These are phyloP conservation scores for Sporothrix phasma DNA, from an alignment of 2,329 filamentous ascomycete species.

Conservation along the genomic window DNA sequence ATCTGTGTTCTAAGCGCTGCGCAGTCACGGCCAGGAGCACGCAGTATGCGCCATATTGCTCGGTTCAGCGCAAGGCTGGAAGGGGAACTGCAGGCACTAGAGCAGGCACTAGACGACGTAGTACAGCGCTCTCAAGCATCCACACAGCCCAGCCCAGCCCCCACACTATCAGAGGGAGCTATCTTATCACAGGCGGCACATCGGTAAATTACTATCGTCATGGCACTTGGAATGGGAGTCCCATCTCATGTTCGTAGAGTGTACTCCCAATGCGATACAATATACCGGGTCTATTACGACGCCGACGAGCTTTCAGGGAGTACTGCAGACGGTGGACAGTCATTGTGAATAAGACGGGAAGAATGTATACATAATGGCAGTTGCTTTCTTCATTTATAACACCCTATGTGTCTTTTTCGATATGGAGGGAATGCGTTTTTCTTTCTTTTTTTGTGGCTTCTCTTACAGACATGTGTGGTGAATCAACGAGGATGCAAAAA, in stretches of 20 bases:
- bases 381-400: conserved; percentile 38
- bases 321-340: background rate
- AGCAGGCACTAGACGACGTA: background rate
- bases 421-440: conserved; percentile 2
- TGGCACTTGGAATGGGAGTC: too few species aligned
- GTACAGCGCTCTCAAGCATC: background rate
- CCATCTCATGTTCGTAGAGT: too few species aligned
- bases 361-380: conserved; percentile 34
- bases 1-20: background rate
- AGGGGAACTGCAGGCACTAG: background rate
- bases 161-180: background rate
- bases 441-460: background rate
- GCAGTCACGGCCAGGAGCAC: background rate
- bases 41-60: background rate
- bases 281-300: too few species aligned
- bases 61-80: background rate
- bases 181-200: background rate
- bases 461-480: background rate
- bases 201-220: background rate
- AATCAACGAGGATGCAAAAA: background rate
- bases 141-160: conserved; percentile 1
- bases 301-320: background rate
- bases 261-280: too few species aligned
- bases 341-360: background rate
- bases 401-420: conserved; percentile 9